Evolutionary conservation across 2,329 filamentous ascomycete genomes (phyloP).

Genomic region (Drechslera avenae): DNA sequence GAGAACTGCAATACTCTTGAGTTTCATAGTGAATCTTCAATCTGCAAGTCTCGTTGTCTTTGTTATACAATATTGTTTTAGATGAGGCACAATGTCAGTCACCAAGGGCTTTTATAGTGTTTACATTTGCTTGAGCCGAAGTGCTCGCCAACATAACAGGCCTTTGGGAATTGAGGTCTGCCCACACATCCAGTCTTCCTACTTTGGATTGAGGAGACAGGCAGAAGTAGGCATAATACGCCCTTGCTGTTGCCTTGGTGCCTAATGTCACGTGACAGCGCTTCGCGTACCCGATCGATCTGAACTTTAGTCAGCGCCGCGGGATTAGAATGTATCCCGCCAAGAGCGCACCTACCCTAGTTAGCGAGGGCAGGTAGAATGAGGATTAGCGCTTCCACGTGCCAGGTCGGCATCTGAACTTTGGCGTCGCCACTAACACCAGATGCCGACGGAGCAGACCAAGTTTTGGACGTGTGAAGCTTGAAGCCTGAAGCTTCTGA

Average conservation of each 20-base stretch:
- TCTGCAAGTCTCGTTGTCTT: not conserved
- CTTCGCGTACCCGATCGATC: too few relatives aligned
- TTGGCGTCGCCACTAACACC: not conserved
- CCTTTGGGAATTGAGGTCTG: not conserved
- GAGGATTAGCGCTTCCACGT: slow-evolving; percentile 11
- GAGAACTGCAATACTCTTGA: slow-evolving; percentile 45
- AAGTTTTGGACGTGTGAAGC: not conserved
- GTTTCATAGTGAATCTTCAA: slow-evolving; percentile 28
- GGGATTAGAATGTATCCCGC: not conserved
- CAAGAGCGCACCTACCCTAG: not conserved
- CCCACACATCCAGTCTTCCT: not conserved
- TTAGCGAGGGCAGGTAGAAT: not conserved
- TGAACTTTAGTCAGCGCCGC: not conserved
- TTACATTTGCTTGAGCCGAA: not conserved
- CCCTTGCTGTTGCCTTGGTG: slow-evolving; percentile 9
- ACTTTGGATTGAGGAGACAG: not conserved
- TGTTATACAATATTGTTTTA: not conserved
- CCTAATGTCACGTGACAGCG: not conserved
- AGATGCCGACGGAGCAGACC: slow-evolving; percentile 7
- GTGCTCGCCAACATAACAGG: not conserved
- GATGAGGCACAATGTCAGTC: not conserved
- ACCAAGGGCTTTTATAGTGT: not conserved
- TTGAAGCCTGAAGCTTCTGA: not conserved
- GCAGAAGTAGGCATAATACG: not conserved
- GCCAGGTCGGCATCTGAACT: slow-evolving; percentile 19